Evolutionary conservation across 2,329 filamentous ascomycete genomes (phyloP).

Genomic region (Trichophyton verrucosum): DNA sequence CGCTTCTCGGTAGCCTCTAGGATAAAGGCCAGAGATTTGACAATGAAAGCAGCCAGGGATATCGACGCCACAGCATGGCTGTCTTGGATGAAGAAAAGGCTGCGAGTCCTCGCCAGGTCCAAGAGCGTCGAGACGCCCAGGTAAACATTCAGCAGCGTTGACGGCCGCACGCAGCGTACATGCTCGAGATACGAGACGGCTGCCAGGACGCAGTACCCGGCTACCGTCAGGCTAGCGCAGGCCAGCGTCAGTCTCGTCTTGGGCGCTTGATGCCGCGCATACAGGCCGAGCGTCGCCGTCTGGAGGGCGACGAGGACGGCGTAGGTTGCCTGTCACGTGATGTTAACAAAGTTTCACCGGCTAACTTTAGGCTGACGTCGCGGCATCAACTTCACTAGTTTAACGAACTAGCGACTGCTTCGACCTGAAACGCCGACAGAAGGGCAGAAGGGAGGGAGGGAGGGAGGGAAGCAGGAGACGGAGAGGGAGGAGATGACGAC

Average conservation of each 20-base stretch:
- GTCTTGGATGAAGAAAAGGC: constrained; percentile 7
- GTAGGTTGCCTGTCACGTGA: not conserved
- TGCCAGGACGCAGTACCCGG: constrained; percentile 1
- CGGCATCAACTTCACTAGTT: too few species aligned
- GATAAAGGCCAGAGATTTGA: not conserved
- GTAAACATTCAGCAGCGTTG: constrained; percentile 30
- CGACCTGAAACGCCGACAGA: not conserved
- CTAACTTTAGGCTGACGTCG: not conserved
- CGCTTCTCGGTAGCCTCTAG: not conserved
- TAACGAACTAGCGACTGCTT: too few species aligned
- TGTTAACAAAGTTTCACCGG: not conserved
- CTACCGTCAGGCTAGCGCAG: not conserved
- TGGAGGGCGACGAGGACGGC: not conserved
- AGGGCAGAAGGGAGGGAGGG: too few species aligned
- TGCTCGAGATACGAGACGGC: constrained; percentile 22
- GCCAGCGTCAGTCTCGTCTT: not conserved
- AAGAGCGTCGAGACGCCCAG: constrained; percentile 31
- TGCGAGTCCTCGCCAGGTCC: constrained; percentile 29
- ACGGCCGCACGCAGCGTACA: constrained; percentile 27
- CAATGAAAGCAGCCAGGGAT: not conserved
- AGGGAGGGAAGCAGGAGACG: too few species aligned
- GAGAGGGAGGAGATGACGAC: not conserved
- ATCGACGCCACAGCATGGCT: not conserved
- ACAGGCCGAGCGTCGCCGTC: not conserved
- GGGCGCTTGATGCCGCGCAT: not conserved